Conservation (phyloP, 177 flowering plant genomes). For the Telopea speciosissima region DNA sequence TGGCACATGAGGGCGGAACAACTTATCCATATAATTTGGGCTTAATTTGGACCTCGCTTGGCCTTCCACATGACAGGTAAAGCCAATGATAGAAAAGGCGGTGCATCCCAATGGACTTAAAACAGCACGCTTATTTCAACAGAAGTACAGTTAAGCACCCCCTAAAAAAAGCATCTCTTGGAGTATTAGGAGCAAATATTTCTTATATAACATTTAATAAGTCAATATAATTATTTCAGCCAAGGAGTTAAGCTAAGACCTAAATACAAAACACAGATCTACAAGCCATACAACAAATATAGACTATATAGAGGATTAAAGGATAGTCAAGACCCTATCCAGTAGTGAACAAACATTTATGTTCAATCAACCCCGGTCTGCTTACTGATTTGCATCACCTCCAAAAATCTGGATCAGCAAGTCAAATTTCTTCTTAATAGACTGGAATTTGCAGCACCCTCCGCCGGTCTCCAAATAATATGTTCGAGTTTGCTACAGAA, state of each 20-base stretch:
- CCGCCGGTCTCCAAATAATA: conserved; percentile 44
- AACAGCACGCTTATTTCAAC: no score
- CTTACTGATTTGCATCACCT: conserved; percentile 29
- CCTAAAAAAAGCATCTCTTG: neutral
- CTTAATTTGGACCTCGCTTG: no score
- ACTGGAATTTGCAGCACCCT: conserved; percentile 24
- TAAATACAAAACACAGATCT: neutral
- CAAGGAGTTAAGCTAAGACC: neutral
- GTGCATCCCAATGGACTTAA: no score
- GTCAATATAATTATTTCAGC: no score
- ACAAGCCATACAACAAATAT: neutral
- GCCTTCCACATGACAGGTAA: no score
- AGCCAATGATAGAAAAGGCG: no score
- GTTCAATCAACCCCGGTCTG: neutral
- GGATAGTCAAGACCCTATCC: conserved; percentile 3
- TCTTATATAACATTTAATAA: neutral
- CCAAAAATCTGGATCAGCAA: conserved; percentile 36
- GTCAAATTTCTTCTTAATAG: conserved; percentile 41
- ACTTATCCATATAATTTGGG: no score
- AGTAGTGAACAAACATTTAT: neutral
- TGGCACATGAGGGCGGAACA: no score
- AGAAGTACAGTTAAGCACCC: no score
- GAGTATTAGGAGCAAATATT: neutral
- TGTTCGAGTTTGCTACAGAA: conserved; percentile 60
- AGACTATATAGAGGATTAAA: neutral